Evolutionary conservation across 2,329 filamentous ascomycete genomes (phyloP).

Genomic region (Aspergillaceae sp.): DNA sequence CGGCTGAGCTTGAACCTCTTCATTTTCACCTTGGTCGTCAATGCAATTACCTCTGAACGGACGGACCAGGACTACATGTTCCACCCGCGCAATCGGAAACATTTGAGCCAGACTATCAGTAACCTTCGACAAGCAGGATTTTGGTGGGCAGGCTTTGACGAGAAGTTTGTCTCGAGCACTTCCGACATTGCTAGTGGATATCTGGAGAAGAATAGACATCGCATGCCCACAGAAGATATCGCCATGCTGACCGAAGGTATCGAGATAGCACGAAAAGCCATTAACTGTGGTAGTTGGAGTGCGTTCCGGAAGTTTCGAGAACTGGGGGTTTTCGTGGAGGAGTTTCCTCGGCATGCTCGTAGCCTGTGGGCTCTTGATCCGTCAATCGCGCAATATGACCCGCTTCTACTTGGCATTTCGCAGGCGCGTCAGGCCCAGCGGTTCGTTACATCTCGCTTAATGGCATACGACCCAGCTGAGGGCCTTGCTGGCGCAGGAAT

Average conservation of each 20-base stretch:
- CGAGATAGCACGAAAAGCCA: conserved; percentile 51
- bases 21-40: conserved; percentile 72
- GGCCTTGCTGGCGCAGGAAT: conserved; percentile 36
- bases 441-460: conserved; percentile 39
- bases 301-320: conserved; percentile 65
- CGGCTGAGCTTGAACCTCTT: conserved; percentile 77
- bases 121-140: conserved; percentile 81
- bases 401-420: conserved; percentile 49
- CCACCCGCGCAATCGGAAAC: conserved; percentile 61
- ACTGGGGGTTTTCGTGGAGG: conserved; percentile 62
- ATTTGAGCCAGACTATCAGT: conserved; percentile 58
- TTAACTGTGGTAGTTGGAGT: conserved; percentile 54
- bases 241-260: conserved; percentile 56
- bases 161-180: conserved; percentile 54
- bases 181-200: conserved; percentile 62
- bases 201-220: conserved; percentile 51
- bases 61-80: conserved; percentile 84
- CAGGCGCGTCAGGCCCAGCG: conserved; percentile 50
- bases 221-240: conserved; percentile 54
- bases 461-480: conserved; percentile 27
- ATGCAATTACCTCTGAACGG: conserved; percentile 79
- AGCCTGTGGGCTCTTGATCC: conserved; percentile 60
- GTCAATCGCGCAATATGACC: conserved; percentile 29
- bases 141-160: conserved; percentile 67
- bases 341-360: conserved; percentile 56